Evolutionary conservation across 306 rosid species (phyloP), one percentile per base, ranked within the genome.

Genomic region (Spatholobus suberectus): DNA sequence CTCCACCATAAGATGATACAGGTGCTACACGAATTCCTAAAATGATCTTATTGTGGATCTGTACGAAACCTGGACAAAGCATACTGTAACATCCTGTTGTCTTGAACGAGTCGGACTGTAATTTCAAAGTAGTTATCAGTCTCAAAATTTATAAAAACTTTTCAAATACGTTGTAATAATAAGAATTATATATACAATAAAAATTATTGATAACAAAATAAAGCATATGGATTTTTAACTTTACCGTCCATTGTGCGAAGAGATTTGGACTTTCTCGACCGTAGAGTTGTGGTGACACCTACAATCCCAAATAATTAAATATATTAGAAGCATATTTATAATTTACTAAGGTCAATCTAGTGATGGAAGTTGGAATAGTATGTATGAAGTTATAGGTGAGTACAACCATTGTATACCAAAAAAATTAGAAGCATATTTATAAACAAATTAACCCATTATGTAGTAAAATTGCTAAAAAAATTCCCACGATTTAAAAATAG

Each of bases 51-150:
- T 9, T 14, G 18, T 78, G 38, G 4, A 4, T 35, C 10, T 65
- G 74, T 20, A 66, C 24, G 24, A 78, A 78, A 49, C 82, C 82
- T 32, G 66, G 54, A 66, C 82, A 66, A 3, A 18, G 5, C 75
- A 24, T 65, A 9, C 66, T 78, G 40, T 65, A 78, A 54, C 82
- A 78, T 51, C 82, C 82, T 3, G 75, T 77, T 12, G 1, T 32
- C 63, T 46, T 44, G 62, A 62, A 77, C 43, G 46, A 10, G 21
- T 77, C 81, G 0, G 73, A 43, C 81, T 77, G 73, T 27, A 3
- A 61, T 46, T 35, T 35, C 55, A 0, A 1, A 73, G 29, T 41
- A 35, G 3, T 51, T n/a, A 49, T 73, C 5, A 26, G 58, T 44
- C 40, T 47, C 13, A 47, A 70, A 70, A 70, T 4, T 70, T 12